phyloP scores from a whole-genome alignment of 2,329 filamentous ascomycete species.

The Colletotrichum godetiae region DNA sequence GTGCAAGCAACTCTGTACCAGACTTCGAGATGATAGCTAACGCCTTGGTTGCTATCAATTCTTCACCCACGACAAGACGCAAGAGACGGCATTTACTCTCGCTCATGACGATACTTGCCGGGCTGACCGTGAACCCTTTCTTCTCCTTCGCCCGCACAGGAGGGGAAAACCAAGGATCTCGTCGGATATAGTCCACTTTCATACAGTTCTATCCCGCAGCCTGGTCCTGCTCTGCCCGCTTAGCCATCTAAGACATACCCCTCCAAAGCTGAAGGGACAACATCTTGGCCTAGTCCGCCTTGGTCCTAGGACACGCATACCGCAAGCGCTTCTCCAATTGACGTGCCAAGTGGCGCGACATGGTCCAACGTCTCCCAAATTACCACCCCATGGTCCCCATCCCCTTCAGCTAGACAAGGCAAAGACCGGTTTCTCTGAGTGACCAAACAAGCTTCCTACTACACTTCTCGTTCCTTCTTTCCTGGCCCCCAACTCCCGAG shows the following conservation, averaged over 20 bases:
- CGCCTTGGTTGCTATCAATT: not conserved
- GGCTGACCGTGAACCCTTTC: no score
- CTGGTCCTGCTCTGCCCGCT: not conserved
- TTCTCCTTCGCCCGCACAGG: not conserved
- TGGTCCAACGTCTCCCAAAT: slow-evolving; percentile 4
- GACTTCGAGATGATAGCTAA: not conserved
- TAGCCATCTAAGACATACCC: not conserved
- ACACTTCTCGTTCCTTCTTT: not conserved
- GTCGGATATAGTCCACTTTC: not conserved
- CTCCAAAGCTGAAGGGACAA: not conserved
- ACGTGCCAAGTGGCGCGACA: slow-evolving; percentile 1
- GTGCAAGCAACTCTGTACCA: not conserved
- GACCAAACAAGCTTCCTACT: not conserved
- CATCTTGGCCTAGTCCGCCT: not conserved
- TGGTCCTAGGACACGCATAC: not conserved
- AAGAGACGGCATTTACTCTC: not conserved
- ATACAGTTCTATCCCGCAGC: not conserved
- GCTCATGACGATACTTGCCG: not conserved
- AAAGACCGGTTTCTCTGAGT: not conserved
- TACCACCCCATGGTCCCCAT: not conserved
- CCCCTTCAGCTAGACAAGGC: not conserved
- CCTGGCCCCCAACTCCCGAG: not conserved
- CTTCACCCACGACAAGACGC: not conserved
- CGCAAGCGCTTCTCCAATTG: not conserved
- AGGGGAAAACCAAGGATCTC: not conserved